Conservation (phyloP, 441 rosid genomes). For the Mallotus repandus region DNA sequence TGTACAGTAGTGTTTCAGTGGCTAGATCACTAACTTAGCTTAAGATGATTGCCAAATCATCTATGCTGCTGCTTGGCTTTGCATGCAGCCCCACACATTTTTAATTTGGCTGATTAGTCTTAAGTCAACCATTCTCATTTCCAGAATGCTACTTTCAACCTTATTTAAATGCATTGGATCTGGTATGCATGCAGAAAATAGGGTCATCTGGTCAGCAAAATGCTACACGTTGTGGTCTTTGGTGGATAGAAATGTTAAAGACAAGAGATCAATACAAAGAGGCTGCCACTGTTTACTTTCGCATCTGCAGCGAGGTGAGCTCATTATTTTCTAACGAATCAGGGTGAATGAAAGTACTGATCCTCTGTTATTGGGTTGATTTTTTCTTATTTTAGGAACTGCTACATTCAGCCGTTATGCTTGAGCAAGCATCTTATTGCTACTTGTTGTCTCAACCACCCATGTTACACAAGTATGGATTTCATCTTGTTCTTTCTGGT, state of each 20-base stretch:
- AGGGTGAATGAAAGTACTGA: slow-evolving; percentile 5
- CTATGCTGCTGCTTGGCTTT: not conserved
- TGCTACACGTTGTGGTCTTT: slow-evolving; percentile 95
- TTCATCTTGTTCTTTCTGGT: no score
- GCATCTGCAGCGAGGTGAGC: slow-evolving; percentile 91
- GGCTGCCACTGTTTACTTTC: slow-evolving; percentile 94
- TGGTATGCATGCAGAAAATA: slow-evolving; percentile 57
- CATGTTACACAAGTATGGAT: no score
- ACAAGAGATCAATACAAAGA: slow-evolving; percentile 83
- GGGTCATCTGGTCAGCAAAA: slow-evolving; percentile 78
- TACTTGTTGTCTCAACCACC: no score
- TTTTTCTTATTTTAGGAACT: slow-evolving; percentile 39
- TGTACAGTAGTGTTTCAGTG: not conserved
- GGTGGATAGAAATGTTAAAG: slow-evolving; percentile 99
- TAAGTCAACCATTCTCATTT: not conserved
- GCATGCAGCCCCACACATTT: no score
- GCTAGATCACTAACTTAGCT: not conserved
- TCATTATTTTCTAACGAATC: slow-evolving; percentile 8
- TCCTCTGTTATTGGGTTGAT: slow-evolving; percentile 27
- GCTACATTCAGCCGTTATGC: no score
- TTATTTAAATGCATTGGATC: not conserved
- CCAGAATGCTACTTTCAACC: slow-evolving; percentile 3
- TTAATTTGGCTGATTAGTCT: not conserved
- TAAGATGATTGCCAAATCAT: not conserved
- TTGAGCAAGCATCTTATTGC: no score